phyloP scores from a whole-genome alignment of 1,284 basidiomycete genomes.

The Cutaneotrichosporon dermatis region DNA sequence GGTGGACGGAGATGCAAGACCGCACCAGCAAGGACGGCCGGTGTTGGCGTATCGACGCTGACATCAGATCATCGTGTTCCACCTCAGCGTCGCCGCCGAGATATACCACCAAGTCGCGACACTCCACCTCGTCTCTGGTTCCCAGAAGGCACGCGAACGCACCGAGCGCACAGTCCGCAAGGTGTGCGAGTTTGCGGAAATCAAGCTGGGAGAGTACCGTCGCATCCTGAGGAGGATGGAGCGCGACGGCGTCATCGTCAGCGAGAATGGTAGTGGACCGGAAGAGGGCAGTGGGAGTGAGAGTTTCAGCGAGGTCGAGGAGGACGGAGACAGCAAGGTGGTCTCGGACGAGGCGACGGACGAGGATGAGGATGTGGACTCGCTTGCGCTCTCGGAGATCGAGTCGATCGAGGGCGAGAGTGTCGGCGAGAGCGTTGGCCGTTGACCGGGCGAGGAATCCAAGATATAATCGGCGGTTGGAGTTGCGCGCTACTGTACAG shows the following conservation, averaged over 20 bases:
- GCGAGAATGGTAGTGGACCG: too few species aligned
- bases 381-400: neutral
- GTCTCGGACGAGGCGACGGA: neutral
- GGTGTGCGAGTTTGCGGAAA: constrained; percentile 2
- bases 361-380: neutral
- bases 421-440: too few species aligned
- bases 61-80: constrained; percentile 1
- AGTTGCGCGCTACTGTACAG: neutral
- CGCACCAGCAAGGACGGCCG: too few species aligned
- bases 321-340: neutral
- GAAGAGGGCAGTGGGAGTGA: neutral
- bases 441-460: too few species aligned
- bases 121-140: neutral
- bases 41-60: neutral
- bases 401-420: neutral
- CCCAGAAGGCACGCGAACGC: neutral
- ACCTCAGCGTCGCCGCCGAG: neutral
- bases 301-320: too few species aligned
- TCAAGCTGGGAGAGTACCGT: constrained; percentile 1
- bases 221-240: neutral
- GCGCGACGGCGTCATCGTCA: neutral
- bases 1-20: too few species aligned
- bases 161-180: neutral
- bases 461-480: too few species aligned
- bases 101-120: constrained; percentile 1